Conservation (phyloP, 1,284 basidiomycete genomes). For the Hymenochaete sp. region DNA sequence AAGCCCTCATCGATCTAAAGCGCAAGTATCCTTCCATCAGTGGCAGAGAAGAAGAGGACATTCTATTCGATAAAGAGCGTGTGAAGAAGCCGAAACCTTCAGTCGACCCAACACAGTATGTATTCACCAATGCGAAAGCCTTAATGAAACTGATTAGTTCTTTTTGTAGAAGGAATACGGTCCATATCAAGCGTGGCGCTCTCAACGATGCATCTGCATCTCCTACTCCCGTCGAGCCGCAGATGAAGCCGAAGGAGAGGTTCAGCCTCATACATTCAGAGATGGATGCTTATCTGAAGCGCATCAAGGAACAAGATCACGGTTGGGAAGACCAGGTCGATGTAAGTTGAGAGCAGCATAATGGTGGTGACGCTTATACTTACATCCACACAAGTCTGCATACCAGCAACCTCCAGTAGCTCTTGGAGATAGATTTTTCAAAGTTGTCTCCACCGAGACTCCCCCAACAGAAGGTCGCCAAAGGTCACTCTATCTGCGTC, state of each 20-base stretch:
- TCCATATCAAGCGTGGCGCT: slow-evolving; percentile 39
- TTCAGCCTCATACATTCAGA: slow-evolving; percentile 49
- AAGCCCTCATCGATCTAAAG: slow-evolving; percentile 73
- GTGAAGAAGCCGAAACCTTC: slow-evolving; percentile 24
- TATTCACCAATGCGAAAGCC: no score
- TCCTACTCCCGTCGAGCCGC: slow-evolving; percentile 35
- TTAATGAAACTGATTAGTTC: slow-evolving; percentile 3
- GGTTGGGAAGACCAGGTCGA: slow-evolving; percentile 84
- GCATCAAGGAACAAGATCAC: slow-evolving; percentile 67
- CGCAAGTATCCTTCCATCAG: slow-evolving; percentile 62
- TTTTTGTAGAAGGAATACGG: slow-evolving; percentile 5
- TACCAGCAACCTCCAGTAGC: slow-evolving; percentile 48
- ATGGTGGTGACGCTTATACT: slow-evolving; percentile 6
- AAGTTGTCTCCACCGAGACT: slow-evolving; percentile 39
- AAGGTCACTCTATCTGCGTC: slow-evolving; percentile 50
- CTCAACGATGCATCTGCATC: slow-evolving; percentile 37
- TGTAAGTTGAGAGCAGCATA: slow-evolving; percentile 33
- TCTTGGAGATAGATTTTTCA: slow-evolving; percentile 53
- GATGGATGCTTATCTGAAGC: slow-evolving; percentile 59
- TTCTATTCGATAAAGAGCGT: slow-evolving; percentile 69
- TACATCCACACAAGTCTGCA: slow-evolving; percentile 36
- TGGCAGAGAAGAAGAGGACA: slow-evolving; percentile 75
- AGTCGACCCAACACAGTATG: slow-evolving; percentile 32
- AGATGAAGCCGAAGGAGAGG: slow-evolving; percentile 60
- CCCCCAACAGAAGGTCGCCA: slow-evolving; percentile 28